Conservation (phyloP, 345 rosid species). For the Populus simonii region DNA sequence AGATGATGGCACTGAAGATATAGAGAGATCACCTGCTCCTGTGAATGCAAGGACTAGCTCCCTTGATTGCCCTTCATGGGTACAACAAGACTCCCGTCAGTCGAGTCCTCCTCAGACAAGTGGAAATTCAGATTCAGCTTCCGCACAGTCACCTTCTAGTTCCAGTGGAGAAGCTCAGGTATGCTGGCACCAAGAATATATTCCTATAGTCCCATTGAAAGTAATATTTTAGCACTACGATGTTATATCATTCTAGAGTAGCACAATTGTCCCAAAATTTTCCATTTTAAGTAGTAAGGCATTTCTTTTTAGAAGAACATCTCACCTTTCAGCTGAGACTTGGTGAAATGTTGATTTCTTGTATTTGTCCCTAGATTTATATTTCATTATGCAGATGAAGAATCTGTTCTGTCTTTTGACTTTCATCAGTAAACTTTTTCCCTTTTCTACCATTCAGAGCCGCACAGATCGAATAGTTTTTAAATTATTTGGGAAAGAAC, state of each 20-base stretch:
- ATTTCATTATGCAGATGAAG: neutral
- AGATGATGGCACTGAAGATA: slow-evolving; percentile 74
- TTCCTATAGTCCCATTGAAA: neutral
- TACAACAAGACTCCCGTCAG: slow-evolving; percentile 74
- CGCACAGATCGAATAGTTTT: slow-evolving; percentile 92
- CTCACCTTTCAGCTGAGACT: neutral
- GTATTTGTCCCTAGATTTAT: neutral
- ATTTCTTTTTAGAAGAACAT: neutral
- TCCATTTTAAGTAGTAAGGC: neutral
- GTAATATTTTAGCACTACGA: neutral
- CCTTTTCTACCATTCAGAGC: slow-evolving; percentile 48
- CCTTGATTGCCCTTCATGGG: slow-evolving; percentile 81
- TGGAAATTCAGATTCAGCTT: slow-evolving; percentile 93
- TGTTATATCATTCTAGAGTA: neutral
- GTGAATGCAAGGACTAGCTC: slow-evolving; percentile 59
- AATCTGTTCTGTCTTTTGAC: neutral
- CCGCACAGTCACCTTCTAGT: slow-evolving; percentile 95
- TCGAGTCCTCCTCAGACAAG: slow-evolving; percentile 97
- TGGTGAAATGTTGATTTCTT: neutral
- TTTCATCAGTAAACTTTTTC: neutral
- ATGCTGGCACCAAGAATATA: slow-evolving; percentile 9
- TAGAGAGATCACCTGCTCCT: slow-evolving; percentile 67
- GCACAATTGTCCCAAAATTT: neutral
- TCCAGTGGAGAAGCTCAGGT: slow-evolving; percentile 92
- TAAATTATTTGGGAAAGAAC: slow-evolving; percentile 94